phyloP scores from a whole-genome alignment of 2,329 filamentous ascomycete genomes.

The Fusarium chaquense region DNA sequence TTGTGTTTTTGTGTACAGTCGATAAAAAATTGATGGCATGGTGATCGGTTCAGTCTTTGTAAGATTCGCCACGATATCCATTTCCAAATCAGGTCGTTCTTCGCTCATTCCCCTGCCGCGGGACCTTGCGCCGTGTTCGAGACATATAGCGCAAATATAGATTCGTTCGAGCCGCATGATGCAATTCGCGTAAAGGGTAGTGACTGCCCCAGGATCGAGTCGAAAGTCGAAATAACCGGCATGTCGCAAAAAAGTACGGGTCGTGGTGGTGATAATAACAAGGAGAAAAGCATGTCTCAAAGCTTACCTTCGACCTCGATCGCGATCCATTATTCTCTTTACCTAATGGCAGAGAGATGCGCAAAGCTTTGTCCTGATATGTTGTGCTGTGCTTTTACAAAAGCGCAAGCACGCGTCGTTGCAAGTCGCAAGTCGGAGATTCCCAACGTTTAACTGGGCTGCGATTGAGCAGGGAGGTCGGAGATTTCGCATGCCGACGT shows the following conservation, averaged over 20 bases:
- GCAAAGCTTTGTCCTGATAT: slow-evolving; percentile 20
- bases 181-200: neutral
- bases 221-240: slow-evolving; percentile 11
- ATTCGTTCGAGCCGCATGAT: neutral
- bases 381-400: slow-evolving; percentile 22
- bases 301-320: slow-evolving; percentile 55
- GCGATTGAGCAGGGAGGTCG: slow-evolving; percentile 27
- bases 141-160: neutral
- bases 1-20: neutral
- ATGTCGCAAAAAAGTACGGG: slow-evolving; percentile 25
- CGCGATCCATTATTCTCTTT: slow-evolving; percentile 52
- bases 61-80: neutral
- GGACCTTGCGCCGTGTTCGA: neutral
- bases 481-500: slow-evolving; percentile 42
- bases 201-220: neutral
- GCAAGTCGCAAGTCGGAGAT: slow-evolving; percentile 33
- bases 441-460: slow-evolving; percentile 22
- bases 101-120: neutral
- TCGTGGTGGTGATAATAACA: slow-evolving; percentile 13
- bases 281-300: slow-evolving; percentile 17
- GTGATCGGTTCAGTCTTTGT: neutral
- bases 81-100: neutral
- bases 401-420: slow-evolving; percentile 43
- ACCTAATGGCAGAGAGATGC: neutral
- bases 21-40: neutral